Percentiles rank a stretch among this genome's conserved stretches.
Evolutionary conservation across 139 green algal genomes (phyloP).

Genomic region (Chlorella sp.): DNA sequence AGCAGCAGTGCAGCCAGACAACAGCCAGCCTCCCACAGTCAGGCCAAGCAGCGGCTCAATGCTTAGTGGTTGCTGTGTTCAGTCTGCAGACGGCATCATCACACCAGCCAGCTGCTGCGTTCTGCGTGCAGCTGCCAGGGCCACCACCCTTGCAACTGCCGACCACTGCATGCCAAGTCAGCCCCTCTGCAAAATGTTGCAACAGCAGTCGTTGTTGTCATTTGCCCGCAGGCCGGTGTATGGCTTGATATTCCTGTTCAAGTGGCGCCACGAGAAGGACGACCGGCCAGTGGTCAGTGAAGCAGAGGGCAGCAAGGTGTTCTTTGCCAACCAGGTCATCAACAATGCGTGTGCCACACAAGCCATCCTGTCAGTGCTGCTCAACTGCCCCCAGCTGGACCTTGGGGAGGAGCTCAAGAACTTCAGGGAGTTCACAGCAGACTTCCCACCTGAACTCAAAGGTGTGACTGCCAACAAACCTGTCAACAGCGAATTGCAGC

Average conservation of each 20-base stretch:
- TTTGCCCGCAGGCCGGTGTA: slow-evolving; percentile 81
- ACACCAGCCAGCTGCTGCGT: too few relatives aligned
- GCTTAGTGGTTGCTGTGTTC: too few relatives aligned
- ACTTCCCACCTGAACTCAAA: slow-evolving; percentile 66
- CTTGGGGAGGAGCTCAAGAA: slow-evolving; percentile 63
- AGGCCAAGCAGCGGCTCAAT: too few relatives aligned
- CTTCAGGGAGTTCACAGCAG: slow-evolving; percentile 81
- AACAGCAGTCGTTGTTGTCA: too few relatives aligned
- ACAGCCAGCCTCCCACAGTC: too few relatives aligned
- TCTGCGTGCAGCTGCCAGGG: too few relatives aligned
- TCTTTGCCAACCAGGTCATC: slow-evolving; percentile 95
- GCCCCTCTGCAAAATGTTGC: too few relatives aligned
- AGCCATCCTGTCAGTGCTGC: slow-evolving; percentile 90
- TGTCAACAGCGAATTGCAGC: too few relatives aligned
- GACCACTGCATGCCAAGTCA: too few relatives aligned
- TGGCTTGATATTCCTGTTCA: slow-evolving; percentile 98
- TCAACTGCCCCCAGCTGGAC: slow-evolving; percentile 72
- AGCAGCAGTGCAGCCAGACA: too few relatives aligned
- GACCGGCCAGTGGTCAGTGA: slow-evolving; percentile 44
- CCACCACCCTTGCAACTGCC: not conserved
- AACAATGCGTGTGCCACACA: slow-evolving; percentile 94
- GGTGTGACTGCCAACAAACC: too few relatives aligned
- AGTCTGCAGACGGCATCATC: too few relatives aligned
- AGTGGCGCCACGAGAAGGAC: slow-evolving; percentile 86
- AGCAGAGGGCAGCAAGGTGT: slow-evolving; percentile 56